Evolutionary conservation across 116 monocot species (phyloP).

Genomic region (Dioscorea cayenensis): DNA sequence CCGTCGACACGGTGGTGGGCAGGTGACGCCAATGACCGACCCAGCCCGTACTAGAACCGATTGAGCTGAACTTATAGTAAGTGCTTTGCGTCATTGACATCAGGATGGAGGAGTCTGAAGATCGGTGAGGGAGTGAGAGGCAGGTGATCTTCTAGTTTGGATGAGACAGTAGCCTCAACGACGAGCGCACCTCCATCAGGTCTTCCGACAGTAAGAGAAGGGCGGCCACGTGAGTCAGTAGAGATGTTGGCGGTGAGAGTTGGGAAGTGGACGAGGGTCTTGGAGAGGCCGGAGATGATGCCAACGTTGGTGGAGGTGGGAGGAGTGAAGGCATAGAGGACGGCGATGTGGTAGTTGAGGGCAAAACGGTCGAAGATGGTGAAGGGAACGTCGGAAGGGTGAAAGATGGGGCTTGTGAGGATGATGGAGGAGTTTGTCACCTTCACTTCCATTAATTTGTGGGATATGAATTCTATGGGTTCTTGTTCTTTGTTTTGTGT

Average conservation of each 20-base stretch:
- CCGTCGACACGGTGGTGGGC: conserved; percentile 51
- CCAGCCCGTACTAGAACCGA: conserved; percentile 48
- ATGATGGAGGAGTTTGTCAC: too few species aligned
- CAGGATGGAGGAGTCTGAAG: conserved; percentile 29
- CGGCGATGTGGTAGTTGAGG: background rate
- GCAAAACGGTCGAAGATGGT: background rate
- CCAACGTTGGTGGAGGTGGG: background rate
- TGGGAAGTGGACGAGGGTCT: background rate
- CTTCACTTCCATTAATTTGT: too few species aligned
- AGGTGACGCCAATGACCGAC: conserved; percentile 35
- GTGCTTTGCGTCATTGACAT: background rate
- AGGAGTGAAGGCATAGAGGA: background rate
- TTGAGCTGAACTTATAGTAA: conserved; percentile 48
- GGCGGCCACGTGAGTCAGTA: background rate
- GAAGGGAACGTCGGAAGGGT: background rate
- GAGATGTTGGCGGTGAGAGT: background rate
- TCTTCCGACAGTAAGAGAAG: background rate
- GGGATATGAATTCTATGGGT: too few species aligned
- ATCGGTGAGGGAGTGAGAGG: conserved; percentile 31
- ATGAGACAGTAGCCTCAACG: conserved; percentile 6
- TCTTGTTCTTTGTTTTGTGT: too few species aligned
- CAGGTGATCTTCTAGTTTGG: conserved; percentile 14
- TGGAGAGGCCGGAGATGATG: background rate
- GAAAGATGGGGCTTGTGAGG: background rate
- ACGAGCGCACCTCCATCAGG: background rate